A percentile compares a stretch with the other conserved stretches of the same genome.
These are phyloP conservation scores for Verticillium longisporum DNA, from an alignment of 2,329 filamentous ascomycete genomes.

Conservation along the genomic window DNA sequence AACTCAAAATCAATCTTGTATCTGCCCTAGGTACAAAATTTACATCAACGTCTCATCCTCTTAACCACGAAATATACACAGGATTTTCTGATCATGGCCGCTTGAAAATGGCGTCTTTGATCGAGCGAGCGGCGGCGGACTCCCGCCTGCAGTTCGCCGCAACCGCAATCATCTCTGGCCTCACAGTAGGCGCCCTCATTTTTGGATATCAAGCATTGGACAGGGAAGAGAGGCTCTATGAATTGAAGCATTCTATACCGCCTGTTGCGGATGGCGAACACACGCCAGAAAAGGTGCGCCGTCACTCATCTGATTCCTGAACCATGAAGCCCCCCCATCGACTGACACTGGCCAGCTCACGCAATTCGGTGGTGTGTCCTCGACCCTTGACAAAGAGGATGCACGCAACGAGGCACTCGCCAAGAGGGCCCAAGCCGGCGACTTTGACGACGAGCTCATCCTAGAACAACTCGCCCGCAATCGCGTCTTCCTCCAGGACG, in stretches of 20 bases:
- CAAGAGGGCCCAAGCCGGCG: conserved; percentile 52
- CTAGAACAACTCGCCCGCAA: conserved; percentile 92
- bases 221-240: conserved; percentile 43
- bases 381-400: conserved; percentile 51
- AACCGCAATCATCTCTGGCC: conserved; percentile 61
- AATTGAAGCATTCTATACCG: conserved; percentile 56
- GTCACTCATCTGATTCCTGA: not conserved
- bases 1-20: not conserved
- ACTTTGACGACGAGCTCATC: conserved; percentile 73
- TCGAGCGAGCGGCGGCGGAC: conserved; percentile 35
- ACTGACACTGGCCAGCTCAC: conserved; percentile 43
- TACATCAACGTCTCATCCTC: not conserved
- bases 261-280: conserved; percentile 21
- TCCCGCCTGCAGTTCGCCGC: conserved; percentile 57
- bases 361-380: conserved; percentile 49
- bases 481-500: conserved; percentile 79
- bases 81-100: not conserved
- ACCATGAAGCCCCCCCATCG: not conserved
- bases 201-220: conserved; percentile 56
- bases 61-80: not conserved
- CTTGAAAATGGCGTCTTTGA: conserved; percentile 32
- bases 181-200: conserved; percentile 52
- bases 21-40: no score
- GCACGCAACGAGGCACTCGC: conserved; percentile 52
- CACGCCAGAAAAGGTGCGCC: conserved; percentile 18